Conservation (phyloP, 352 stramenopile genomes). For the Pythium plurisporium region DNA sequence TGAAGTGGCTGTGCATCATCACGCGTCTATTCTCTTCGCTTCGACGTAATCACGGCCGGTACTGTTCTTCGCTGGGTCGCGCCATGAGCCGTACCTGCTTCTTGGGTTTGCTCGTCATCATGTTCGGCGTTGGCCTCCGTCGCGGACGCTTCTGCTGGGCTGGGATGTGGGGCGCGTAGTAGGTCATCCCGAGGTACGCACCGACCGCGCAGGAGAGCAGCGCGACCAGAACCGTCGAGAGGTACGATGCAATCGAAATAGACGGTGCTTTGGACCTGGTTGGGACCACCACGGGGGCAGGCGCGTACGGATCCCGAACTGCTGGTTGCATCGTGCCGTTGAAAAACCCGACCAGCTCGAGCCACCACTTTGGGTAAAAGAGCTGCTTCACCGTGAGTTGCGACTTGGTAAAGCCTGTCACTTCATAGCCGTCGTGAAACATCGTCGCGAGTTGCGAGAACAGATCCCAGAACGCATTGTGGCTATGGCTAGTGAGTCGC, state of each 20-base stretch:
- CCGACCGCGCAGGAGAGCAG: constrained; percentile 12
- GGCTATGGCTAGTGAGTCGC: constrained; percentile 44
- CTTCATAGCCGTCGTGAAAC: constrained; percentile 81
- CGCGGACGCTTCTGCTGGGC: neutral
- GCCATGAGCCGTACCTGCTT: constrained; percentile 15
- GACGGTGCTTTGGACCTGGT: no score
- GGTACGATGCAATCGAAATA: constrained; percentile 18
- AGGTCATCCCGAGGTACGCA: constrained; percentile 14
- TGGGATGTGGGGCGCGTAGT: constrained; percentile 13
- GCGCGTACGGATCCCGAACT: neutral
- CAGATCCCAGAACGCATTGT: constrained; percentile 47
- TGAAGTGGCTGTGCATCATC: neutral
- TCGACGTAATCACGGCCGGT: no score
- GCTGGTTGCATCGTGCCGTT: constrained; percentile 18
- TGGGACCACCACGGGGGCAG: no score
- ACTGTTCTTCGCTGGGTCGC: neutral
- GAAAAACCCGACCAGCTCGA: constrained; percentile 76
- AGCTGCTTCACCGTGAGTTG: constrained; percentile 46
- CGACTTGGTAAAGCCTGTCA: constrained; percentile 44
- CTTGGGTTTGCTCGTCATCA: constrained; percentile 13
- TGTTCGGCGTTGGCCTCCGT: constrained; percentile 3
- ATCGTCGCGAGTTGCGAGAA: constrained; percentile 68
- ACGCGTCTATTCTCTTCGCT: neutral
- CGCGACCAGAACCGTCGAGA: constrained; percentile 12
- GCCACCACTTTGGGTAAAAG: constrained; percentile 85